These are phyloP conservation scores for Lasiodiplodia hormozganensis DNA, from an alignment of 2,329 filamentous ascomycete genomes.

Conservation along the genomic window DNA sequence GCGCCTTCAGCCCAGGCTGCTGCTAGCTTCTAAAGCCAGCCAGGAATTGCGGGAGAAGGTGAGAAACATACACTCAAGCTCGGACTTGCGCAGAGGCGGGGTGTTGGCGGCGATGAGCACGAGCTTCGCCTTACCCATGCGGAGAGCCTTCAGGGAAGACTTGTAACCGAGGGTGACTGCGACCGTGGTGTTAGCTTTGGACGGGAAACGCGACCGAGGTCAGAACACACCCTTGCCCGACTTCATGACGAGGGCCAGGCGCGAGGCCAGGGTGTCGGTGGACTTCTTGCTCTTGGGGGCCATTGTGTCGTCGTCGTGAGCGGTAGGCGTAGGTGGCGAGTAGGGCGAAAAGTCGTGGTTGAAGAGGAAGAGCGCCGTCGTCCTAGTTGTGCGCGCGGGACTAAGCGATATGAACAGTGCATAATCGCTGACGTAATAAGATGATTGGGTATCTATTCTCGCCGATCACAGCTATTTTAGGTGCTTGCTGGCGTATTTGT, in stretches of 20 bases:
- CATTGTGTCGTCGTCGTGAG: slow-evolving; percentile 1
- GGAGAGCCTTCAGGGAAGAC: slow-evolving; percentile 83
- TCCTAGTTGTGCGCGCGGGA: neutral
- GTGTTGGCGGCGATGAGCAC: slow-evolving; percentile 96
- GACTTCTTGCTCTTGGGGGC: slow-evolving; percentile 2
- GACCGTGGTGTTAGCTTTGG: neutral
- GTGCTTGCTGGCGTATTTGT: no score
- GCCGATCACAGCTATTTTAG: no score
- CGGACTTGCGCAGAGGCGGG: slow-evolving; percentile 95
- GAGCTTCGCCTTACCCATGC: slow-evolving; percentile 97
- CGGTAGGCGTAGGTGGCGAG: neutral
- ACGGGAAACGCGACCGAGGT: neutral
- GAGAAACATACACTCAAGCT: slow-evolving; percentile 74
- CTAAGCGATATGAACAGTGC: neutral
- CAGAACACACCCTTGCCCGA: neutral
- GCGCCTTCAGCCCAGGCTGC: no score
- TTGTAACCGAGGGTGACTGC: slow-evolving; percentile 88
- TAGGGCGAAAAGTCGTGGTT: neutral
- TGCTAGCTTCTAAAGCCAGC: no score
- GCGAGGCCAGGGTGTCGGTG: slow-evolving; percentile 3
- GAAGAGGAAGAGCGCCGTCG: neutral
- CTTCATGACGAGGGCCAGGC: slow-evolving; percentile 14
- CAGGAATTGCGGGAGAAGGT: neutral
- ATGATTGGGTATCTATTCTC: fast-evolving
- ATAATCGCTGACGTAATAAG: no score